Evolutionary conservation across 306 rosid genomes (phyloP), one percentile per base, ranked within the genome.

Genomic region (Fagus sylvatica): DNA sequence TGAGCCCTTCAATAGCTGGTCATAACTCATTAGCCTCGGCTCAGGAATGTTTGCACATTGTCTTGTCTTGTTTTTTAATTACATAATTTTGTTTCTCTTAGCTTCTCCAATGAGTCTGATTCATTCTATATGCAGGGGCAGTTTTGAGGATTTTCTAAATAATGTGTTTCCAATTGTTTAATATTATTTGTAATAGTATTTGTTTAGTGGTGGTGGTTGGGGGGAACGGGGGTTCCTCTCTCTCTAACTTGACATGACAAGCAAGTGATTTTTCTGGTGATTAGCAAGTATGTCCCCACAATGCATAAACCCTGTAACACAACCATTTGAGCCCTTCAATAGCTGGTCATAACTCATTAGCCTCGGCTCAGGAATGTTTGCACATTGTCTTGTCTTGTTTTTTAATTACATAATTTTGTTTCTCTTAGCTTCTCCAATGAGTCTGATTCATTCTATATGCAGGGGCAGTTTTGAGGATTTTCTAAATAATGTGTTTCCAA

Each of bases 61-160:
- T 28, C 34, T 57, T 57, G 64, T 57, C 33, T 9, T 19, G 36
- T 28, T 34, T 60, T 60, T 60, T 34, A 30, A 32, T 32, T 32
- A 30, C 67, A 32, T 8, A 7, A 28, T 19, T 57, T 57, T 60
- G 17, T 32, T 32, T 60, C 39, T 32, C 40, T 1, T 32, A 32
- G 37, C 67, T 28, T 60, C n/a, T 60, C 2, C 30, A 9, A 10
- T 32, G 67, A 32, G 39, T 60, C 4, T 10, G 39, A 34, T 33
- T 60, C 40, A 55, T 28, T 32, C 11, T 4, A 60, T 60, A 5
- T 30, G 67, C 6, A 1, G 40, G 61, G 6, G 33, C n/a, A 12
- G 39, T 60, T 60, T 60, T 60, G 66, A 60, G n/a, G 40, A 60
- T 60, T 60, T 60, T 60, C 39, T 32, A 60, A 30, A 60, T 60